Percentiles rank a stretch among this genome's conserved stretches.
These are phyloP conservation scores for Thymus quinquecostatus DNA, from an alignment of 257 asterid genomes.

Conservation along the genomic window DNA sequence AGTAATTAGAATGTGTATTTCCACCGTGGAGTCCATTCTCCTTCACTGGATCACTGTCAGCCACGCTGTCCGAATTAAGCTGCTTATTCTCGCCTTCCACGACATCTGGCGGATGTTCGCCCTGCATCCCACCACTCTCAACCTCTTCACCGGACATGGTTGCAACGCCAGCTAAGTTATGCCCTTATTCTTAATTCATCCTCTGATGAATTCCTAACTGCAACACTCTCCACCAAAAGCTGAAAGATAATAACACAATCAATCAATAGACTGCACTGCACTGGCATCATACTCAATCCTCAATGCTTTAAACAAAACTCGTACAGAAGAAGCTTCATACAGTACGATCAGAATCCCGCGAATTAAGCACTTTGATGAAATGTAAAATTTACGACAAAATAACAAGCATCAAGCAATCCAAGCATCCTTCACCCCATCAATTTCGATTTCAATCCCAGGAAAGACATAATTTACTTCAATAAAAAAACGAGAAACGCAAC, in stretches of 20 bases:
- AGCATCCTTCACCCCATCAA: neutral
- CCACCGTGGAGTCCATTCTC: conserved; percentile 50
- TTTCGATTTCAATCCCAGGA: neutral
- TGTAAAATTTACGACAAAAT: neutral
- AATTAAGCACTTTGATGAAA: conserved; percentile 13
- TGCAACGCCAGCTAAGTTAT: conserved; percentile 23
- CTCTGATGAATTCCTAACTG: conserved; percentile 15
- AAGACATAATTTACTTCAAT: neutral
- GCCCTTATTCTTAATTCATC: conserved; percentile 17
- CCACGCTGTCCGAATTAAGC: conserved; percentile 38
- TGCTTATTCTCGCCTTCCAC: conserved; percentile 40
- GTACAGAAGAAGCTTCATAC: neutral
- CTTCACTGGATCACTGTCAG: conserved; percentile 36
- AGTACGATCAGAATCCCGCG: conserved; percentile 22
- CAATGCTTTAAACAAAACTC: no score
- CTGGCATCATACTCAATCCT: conserved; percentile 25
- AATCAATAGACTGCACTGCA: conserved; percentile 33
- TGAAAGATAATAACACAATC: conserved; percentile 18
- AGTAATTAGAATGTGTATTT: conserved; percentile 37
- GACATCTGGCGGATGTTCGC: conserved; percentile 43
- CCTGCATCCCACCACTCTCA: conserved; percentile 44
- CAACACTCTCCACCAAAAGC: conserved; percentile 29
- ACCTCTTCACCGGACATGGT: conserved; percentile 53
- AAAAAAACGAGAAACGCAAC: conserved; percentile 3
- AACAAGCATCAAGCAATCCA: conserved; percentile 11